Evolutionary conservation across 2,329 filamentous ascomycete genomes (phyloP).

Genomic region (Samsoniella hepiali): DNA sequence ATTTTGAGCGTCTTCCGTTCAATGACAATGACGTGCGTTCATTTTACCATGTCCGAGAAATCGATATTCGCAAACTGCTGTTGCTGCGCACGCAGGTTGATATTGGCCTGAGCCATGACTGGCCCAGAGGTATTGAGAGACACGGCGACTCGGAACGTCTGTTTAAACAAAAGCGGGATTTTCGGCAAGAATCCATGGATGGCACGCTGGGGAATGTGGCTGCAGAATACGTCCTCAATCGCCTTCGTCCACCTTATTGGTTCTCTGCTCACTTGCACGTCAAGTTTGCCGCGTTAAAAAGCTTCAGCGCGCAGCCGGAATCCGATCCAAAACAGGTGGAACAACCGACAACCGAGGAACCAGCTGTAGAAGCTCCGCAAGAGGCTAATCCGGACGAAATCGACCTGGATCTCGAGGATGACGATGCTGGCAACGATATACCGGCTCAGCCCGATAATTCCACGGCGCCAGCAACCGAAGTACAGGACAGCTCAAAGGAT

Average conservation of each 20-base stretch:
- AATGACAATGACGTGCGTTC: slow-evolving; percentile 70
- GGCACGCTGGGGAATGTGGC: slow-evolving; percentile 78
- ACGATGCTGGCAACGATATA: slow-evolving; percentile 28
- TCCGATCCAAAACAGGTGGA: not conserved
- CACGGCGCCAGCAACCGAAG: not conserved
- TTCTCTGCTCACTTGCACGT: slow-evolving; percentile 92
- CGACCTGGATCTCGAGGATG: slow-evolving; percentile 62
- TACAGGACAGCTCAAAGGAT: slow-evolving; percentile 2
- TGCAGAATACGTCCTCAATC: slow-evolving; percentile 75
- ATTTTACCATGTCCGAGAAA: slow-evolving; percentile 85
- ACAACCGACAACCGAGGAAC: not conserved
- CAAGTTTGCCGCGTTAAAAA: slow-evolving; percentile 72
- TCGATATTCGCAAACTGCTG: slow-evolving; percentile 87
- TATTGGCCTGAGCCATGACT: slow-evolving; percentile 90
- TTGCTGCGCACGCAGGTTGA: slow-evolving; percentile 85
- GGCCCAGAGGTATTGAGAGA: slow-evolving; percentile 81
- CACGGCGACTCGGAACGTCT: slow-evolving; percentile 67
- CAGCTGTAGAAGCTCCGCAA: slow-evolving; percentile 9
- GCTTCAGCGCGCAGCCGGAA: slow-evolving; percentile 42
- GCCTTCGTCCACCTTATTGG: slow-evolving; percentile 81
- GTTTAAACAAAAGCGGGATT: slow-evolving; percentile 70
- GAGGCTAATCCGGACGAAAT: slow-evolving; percentile 64
- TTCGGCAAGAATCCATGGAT: slow-evolving; percentile 70
- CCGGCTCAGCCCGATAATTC: slow-evolving; percentile 25
- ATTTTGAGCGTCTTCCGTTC: slow-evolving; percentile 85